A percentile compares a stretch with the other conserved stretches of the same genome.
Evolutionary conservation across 2,329 filamentous ascomycete genomes (phyloP).

Genomic region (Alternaria brassicicola): DNA sequence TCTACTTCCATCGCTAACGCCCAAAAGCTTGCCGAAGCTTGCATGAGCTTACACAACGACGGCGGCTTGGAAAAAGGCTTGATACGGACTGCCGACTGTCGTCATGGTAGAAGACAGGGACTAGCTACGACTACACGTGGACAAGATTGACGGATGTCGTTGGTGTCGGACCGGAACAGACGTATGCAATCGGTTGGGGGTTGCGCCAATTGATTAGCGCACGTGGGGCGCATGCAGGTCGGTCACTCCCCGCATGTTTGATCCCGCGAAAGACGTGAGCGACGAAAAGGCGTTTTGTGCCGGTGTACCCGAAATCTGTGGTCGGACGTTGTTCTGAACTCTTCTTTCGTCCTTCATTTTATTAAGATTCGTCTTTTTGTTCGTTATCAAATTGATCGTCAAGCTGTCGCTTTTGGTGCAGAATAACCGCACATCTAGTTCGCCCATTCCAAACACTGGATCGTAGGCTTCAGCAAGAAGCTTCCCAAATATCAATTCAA

Average conservation of each 20-base stretch:
- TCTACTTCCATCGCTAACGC: neutral
- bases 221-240: neutral
- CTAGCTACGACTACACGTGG: neutral
- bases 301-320: neutral
- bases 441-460: too few species aligned
- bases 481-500: too few species aligned
- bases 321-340: neutral
- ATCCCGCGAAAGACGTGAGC: neutral
- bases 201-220: constrained; percentile 1
- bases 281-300: neutral
- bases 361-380: neutral
- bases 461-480: too few species aligned
- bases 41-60: neutral
- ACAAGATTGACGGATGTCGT: neutral
- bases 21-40: neutral
- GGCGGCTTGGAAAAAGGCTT: neutral
- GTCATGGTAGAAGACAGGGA: neutral
- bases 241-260: neutral
- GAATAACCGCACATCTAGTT: too few species aligned
- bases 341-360: neutral
- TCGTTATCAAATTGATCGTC: too few species aligned
- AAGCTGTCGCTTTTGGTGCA: too few species aligned
- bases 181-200: neutral
- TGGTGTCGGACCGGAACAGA: neutral
- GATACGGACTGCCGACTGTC: neutral